These are phyloP conservation scores for Hansenula lynferdii DNA, from an alignment of 1,139 yeast genomes.

Conservation along the genomic window DNA sequence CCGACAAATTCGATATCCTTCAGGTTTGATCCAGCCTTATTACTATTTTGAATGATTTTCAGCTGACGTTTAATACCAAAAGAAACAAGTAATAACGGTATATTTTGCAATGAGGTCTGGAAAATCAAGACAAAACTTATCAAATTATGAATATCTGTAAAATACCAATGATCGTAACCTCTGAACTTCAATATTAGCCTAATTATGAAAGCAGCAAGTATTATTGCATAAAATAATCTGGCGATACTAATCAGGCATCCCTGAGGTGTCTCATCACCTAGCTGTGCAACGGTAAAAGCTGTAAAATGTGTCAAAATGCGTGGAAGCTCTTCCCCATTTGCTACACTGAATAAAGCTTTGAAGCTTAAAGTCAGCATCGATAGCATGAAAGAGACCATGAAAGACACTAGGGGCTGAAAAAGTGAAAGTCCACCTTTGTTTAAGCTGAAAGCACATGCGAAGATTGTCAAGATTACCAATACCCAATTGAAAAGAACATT, in stretches of 20 bases:
- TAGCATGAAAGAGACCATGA: slow-evolving; percentile 35
- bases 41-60: slow-evolving; percentile 7
- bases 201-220: slow-evolving; percentile 4
- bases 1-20: slow-evolving; percentile 10
- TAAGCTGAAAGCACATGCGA: slow-evolving; percentile 17
- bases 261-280: slow-evolving; percentile 19
- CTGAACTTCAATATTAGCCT: slow-evolving; percentile 6
- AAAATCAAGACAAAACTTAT: slow-evolving; percentile 55
- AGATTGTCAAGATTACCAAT: slow-evolving; percentile 39
- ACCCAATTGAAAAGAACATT: slow-evolving; percentile 42
- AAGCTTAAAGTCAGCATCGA: slow-evolving; percentile 44
- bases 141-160: slow-evolving; percentile 41
- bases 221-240: slow-evolving; percentile 18
- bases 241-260: slow-evolving; percentile 27
- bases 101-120: slow-evolving; percentile 63
- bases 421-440: slow-evolving; percentile 17
- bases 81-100: slow-evolving; percentile 63
- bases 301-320: slow-evolving; percentile 28
- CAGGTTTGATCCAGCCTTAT: background rate
- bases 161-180: slow-evolving; percentile 20
- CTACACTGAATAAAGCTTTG: slow-evolving; percentile 51
- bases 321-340: slow-evolving; percentile 52
- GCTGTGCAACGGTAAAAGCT: slow-evolving; percentile 29
- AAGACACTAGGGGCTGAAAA: slow-evolving; percentile 28
- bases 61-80: slow-evolving; percentile 31